Conservation (phyloP, 1,284 basidiomycete species). For the Leucocoprinus gongylophorus region DNA sequence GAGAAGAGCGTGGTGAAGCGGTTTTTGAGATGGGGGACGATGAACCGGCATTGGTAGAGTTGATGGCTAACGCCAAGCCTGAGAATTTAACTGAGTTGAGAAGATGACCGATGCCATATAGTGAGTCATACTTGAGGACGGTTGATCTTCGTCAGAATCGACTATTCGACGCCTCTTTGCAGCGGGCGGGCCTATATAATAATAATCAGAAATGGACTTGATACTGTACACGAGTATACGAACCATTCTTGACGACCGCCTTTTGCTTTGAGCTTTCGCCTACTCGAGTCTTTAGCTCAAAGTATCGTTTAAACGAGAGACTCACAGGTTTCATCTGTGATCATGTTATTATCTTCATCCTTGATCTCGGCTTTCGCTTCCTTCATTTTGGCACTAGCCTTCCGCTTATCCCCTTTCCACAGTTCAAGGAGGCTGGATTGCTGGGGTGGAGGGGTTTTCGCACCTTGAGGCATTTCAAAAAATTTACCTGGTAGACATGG, state of each 20-base stretch:
- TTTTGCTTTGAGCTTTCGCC: slow-evolving; percentile 38
- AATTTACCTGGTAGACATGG: slow-evolving; percentile 38
- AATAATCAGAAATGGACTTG: background rate
- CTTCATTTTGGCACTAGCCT: slow-evolving; percentile 22
- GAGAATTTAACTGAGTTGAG: slow-evolving; percentile 5
- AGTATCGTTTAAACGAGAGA: background rate
- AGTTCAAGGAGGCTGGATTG: slow-evolving; percentile 67
- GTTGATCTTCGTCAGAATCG: slow-evolving; percentile 58
- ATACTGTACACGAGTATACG: slow-evolving; percentile 1
- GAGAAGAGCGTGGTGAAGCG: slow-evolving; percentile 4
- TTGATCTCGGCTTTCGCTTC: slow-evolving; percentile 8
- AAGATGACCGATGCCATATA: background rate
- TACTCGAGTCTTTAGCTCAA: slow-evolving; percentile 8
- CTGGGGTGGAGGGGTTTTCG: slow-evolving; percentile 56
- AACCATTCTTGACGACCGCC: slow-evolving; percentile 22
- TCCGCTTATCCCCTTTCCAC: slow-evolving; percentile 47
- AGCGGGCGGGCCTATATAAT: slow-evolving; percentile 22
- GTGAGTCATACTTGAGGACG: background rate
- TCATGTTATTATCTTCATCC: slow-evolving; percentile 19
- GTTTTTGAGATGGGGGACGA: slow-evolving; percentile 14
- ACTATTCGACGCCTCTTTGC: slow-evolving; percentile 55
- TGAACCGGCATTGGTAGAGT: slow-evolving; percentile 13
- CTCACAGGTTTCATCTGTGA: background rate
- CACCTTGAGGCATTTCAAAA: slow-evolving; percentile 60
- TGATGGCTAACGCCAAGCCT: slow-evolving; percentile 12